These are phyloP conservation scores for Teunomyces tritomae DNA, from an alignment of 805 yeast species.

Conservation along the genomic window DNA sequence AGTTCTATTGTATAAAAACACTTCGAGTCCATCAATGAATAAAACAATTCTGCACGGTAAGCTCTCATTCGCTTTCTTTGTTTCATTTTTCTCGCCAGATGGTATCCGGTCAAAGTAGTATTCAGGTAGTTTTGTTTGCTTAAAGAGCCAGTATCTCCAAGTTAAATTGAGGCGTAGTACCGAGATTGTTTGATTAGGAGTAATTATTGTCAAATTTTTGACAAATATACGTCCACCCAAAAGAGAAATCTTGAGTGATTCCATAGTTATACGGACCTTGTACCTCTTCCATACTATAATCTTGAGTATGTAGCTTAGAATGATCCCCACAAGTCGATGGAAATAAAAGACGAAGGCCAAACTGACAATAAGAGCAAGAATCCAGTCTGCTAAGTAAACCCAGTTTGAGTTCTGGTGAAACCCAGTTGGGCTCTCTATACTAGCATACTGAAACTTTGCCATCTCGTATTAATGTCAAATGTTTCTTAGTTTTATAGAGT, in stretches of 20 bases:
- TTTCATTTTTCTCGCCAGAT: slow-evolving; percentile 5
- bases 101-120: slow-evolving; percentile 21
- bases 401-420: slow-evolving; percentile 15
- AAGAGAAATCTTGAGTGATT: slow-evolving; percentile 72
- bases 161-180: slow-evolving; percentile 71
- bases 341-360: slow-evolving; percentile 71
- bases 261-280: slow-evolving; percentile 60
- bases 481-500: background rate
- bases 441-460: slow-evolving; percentile 4
- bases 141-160: slow-evolving; percentile 86
- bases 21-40: slow-evolving; percentile 73
- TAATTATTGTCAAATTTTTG: slow-evolving; percentile 69
- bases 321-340: slow-evolving; percentile 65
- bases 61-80: slow-evolving; percentile 31
- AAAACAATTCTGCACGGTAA: slow-evolving; percentile 58
- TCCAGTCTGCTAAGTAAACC: slow-evolving; percentile 87
- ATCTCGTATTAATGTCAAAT: background rate
- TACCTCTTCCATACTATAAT: slow-evolving; percentile 62
- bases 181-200: slow-evolving; percentile 70
- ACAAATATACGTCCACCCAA: slow-evolving; percentile 82
- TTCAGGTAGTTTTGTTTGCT: slow-evolving; percentile 39
- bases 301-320: slow-evolving; percentile 50
- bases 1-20: slow-evolving; percentile 78
- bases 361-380: slow-evolving; percentile 59
- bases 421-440: background rate